phyloP scores from a whole-genome alignment of 345 rosid genomes.

The Dipteronia sinensis region DNA sequence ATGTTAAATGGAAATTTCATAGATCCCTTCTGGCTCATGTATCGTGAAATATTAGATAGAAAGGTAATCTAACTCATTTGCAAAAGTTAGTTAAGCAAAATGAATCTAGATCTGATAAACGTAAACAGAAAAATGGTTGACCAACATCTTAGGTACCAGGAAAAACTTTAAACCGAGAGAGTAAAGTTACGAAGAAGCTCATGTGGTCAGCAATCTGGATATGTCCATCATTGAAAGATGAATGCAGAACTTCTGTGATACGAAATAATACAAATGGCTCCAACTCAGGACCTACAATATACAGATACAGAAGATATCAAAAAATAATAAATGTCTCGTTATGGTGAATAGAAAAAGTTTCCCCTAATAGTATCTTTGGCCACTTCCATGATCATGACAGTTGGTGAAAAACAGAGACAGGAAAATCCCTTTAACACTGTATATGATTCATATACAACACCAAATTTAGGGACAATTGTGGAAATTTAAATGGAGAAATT shows the following conservation, averaged over 20 bases:
- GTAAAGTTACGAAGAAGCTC: slow-evolving; percentile 66
- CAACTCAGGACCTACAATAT: slow-evolving; percentile 61
- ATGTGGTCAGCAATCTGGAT: slow-evolving; percentile 61
- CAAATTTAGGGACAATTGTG: background rate
- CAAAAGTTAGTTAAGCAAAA: background rate
- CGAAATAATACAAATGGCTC: slow-evolving; percentile 54
- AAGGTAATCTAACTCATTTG: background rate
- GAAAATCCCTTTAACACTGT: background rate
- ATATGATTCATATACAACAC: background rate
- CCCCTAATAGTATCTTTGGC: slow-evolving; percentile 4
- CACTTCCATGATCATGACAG: background rate
- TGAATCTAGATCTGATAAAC: background rate
- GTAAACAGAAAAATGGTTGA: slow-evolving; percentile 3
- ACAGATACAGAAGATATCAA: slow-evolving; percentile 4
- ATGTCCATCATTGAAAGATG: slow-evolving; percentile 62
- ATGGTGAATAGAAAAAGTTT: background rate
- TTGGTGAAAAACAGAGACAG: background rate
- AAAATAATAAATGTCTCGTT: background rate
- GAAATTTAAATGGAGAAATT: slow-evolving; percentile 1
- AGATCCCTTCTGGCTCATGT: background rate
- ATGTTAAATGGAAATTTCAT: background rate
- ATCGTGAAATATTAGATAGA: background rate
- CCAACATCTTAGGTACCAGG: slow-evolving; percentile 55
- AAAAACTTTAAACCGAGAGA: slow-evolving; percentile 57
- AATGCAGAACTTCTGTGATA: slow-evolving; percentile 63